These are phyloP conservation scores for Schizopora paradoxa DNA, from an alignment of 1,284 basidiomycete species.

Conservation along the genomic window DNA sequence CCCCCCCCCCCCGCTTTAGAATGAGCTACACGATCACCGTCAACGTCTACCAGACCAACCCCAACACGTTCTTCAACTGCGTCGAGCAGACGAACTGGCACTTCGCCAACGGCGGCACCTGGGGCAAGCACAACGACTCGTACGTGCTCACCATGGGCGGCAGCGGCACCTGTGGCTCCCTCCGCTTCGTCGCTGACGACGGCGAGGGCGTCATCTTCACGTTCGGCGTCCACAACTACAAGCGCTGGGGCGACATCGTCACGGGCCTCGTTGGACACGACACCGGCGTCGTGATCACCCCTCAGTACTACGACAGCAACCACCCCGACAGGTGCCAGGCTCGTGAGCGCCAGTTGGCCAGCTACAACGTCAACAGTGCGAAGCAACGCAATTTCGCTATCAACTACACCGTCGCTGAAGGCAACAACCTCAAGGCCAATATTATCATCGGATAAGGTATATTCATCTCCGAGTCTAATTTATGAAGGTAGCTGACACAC, in stretches of 20 bases:
- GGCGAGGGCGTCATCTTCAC: slow-evolving; percentile 31
- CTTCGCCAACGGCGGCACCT: slow-evolving; percentile 29
- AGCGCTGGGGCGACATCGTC: slow-evolving; percentile 36
- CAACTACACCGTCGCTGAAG: slow-evolving; percentile 24
- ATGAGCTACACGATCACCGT: slow-evolving; percentile 32
- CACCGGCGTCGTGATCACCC: slow-evolving; percentile 27
- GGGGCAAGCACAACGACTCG: slow-evolving; percentile 23
- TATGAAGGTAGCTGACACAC: no score
- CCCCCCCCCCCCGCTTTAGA: no score
- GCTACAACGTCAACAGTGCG: slow-evolving; percentile 21
- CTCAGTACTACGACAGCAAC: slow-evolving; percentile 27
- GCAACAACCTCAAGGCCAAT: slow-evolving; percentile 25
- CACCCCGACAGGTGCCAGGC: slow-evolving; percentile 6
- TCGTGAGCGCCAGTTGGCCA: slow-evolving; percentile 24
- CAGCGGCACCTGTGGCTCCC: slow-evolving; percentile 35
- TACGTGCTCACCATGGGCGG: slow-evolving; percentile 29
- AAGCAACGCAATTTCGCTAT: slow-evolving; percentile 22
- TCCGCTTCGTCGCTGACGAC: slow-evolving; percentile 30
- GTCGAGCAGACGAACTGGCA: slow-evolving; percentile 32
- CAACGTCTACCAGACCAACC: slow-evolving; percentile 30
- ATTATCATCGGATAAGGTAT: slow-evolving; percentile 27
- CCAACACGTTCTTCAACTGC: slow-evolving; percentile 27
- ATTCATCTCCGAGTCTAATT: no score
- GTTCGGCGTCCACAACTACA: slow-evolving; percentile 37
- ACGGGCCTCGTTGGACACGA: slow-evolving; percentile 23